Evolutionary conservation across 139 green algal species (phyloP).

Genomic region (Trebouxia sp.): DNA sequence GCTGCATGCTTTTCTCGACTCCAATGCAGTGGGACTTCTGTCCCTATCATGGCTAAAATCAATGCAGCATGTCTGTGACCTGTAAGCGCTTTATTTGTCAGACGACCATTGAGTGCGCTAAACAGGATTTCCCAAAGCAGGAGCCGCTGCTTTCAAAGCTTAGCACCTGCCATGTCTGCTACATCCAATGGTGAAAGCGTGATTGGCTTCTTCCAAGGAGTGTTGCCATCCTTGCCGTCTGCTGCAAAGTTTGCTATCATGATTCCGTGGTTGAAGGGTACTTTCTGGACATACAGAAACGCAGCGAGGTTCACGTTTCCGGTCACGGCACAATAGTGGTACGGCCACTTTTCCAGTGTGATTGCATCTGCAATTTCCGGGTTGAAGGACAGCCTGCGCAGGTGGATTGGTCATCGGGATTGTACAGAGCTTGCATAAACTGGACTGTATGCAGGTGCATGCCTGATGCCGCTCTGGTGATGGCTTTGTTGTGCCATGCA

Average conservation of each 20-base stretch:
- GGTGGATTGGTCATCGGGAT: no score
- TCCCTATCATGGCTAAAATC: neutral
- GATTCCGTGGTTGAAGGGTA: neutral
- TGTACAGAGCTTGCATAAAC: no score
- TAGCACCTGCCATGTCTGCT: neutral
- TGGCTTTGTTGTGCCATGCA: neutral
- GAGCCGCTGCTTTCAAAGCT: no score
- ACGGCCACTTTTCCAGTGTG: neutral
- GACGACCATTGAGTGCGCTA: no score
- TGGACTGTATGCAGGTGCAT: neutral
- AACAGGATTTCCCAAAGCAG: no score
- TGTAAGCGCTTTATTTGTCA: neutral
- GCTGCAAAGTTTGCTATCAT: conserved; percentile 12
- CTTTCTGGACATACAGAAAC: neutral
- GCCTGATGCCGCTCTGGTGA: neutral
- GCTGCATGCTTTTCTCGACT: neutral
- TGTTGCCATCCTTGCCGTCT: conserved; percentile 10
- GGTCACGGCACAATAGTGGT: conserved; percentile 3
- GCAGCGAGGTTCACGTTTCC: neutral
- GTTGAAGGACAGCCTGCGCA: conserved; percentile 2
- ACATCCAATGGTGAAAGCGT: neutral
- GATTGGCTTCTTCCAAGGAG: neutral
- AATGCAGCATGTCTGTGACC: neutral
- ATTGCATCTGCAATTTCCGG: neutral
- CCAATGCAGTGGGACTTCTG: neutral